These are phyloP conservation scores for Aspergillus sparsus DNA, from an alignment of 495 filamentous ascomycete species.

Conservation along the genomic window DNA sequence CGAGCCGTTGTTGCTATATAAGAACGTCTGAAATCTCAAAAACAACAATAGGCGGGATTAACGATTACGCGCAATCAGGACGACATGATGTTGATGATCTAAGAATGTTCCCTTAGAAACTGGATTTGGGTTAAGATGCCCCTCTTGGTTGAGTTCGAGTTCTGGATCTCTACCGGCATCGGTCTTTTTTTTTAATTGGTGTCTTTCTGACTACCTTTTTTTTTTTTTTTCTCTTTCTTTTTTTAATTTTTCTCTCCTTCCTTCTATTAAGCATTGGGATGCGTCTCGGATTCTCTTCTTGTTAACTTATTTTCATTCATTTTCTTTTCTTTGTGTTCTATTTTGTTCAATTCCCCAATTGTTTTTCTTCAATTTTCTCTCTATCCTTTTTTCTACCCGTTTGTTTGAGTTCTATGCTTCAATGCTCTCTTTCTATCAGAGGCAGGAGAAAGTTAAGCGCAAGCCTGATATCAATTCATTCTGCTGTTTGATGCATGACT, in stretches of 20 bases:
- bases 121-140: constrained; percentile 17
- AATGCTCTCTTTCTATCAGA: background rate
- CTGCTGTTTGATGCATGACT: too few relatives aligned
- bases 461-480: too few relatives aligned
- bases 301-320: constrained; percentile 25
- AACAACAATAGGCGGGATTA: constrained; percentile 21
- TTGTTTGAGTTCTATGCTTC: constrained; percentile 5
- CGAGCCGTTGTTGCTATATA: constrained; percentile 93
- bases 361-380: constrained; percentile 18
- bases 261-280: constrained; percentile 33
- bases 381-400: constrained; percentile 5
- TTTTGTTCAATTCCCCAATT: constrained; percentile 27
- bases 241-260: constrained; percentile 26
- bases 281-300: constrained; percentile 32
- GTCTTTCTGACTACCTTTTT: constrained; percentile 23
- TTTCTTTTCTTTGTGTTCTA: constrained; percentile 27
- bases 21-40: constrained; percentile 57
- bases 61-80: constrained; percentile 45
- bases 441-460: too few relatives aligned
- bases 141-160: constrained; percentile 12
- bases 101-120: constrained; percentile 26
- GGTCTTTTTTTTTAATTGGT: constrained; percentile 7
- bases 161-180: constrained; percentile 17
- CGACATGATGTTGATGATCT: constrained; percentile 44
- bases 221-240: constrained; percentile 23